Conservation (phyloP, 1,284 basidiomycete species). For the Inonotus hispidus region DNA sequence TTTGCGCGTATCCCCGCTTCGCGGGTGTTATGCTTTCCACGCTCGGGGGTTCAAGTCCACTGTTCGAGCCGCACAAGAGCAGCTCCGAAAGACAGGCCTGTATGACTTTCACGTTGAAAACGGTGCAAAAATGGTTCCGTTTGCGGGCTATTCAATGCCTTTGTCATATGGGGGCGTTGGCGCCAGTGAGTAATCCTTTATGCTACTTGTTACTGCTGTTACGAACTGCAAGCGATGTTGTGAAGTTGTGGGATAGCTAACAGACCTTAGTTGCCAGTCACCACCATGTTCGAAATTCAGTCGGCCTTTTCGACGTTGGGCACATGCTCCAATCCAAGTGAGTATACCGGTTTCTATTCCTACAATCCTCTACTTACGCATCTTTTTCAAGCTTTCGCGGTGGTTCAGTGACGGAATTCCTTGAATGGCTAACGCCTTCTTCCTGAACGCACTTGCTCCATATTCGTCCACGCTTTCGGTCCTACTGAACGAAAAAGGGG, state of each 20-base stretch:
- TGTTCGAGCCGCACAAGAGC: constrained; percentile 4
- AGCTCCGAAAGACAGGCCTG: constrained; percentile 67
- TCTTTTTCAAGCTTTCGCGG: constrained; percentile 59
- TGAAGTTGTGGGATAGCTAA: not conserved
- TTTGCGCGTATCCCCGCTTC: not conserved
- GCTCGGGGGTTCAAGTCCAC: constrained; percentile 4
- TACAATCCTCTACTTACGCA: constrained; percentile 6
- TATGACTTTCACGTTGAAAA: constrained; percentile 88
- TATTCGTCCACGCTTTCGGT: constrained; percentile 84
- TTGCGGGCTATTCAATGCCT: constrained; percentile 96
- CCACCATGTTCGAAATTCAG: constrained; percentile 79
- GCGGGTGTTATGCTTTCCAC: not conserved
- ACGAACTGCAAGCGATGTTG: not conserved
- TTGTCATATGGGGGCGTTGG: constrained; percentile 80
- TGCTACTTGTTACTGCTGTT: too few species aligned
- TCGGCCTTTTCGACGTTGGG: constrained; percentile 94
- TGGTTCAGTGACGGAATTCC: constrained; percentile 67
- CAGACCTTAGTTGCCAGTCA: constrained; percentile 75
- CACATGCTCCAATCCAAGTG: constrained; percentile 94
- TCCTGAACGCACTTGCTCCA: constrained; percentile 62
- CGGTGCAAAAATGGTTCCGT: constrained; percentile 94
- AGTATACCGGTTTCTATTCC: constrained; percentile 14
- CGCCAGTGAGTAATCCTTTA: constrained; percentile 61
- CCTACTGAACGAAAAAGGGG: constrained; percentile 82
- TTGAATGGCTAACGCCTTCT: constrained; percentile 83